Evolutionary conservation across 2,329 filamentous ascomycete species (phyloP).

Genomic region (Escovopsis weberi): DNA sequence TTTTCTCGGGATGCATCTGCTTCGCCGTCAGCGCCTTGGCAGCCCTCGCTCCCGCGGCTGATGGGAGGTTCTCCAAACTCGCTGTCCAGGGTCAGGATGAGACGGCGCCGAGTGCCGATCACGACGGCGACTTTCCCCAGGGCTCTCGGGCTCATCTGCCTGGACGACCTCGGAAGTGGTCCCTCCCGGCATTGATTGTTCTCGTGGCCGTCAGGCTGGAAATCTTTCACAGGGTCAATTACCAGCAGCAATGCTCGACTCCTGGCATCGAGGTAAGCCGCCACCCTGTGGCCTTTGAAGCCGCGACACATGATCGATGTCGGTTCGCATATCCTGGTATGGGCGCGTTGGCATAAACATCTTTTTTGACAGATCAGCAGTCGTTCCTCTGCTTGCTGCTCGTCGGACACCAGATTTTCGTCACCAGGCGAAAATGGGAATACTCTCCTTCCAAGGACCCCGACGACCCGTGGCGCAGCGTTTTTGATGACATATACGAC

Average conservation of each 20-base stretch:
- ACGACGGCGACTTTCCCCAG: constrained; percentile 17
- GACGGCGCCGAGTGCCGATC: constrained; percentile 7
- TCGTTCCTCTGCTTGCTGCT: constrained; percentile 32
- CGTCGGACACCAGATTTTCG: constrained; percentile 29
- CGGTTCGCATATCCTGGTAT: too few species aligned
- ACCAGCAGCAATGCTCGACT: constrained; percentile 34
- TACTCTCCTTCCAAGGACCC: constrained; percentile 18
- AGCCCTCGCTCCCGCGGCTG: constrained; percentile 31
- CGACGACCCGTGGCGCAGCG: constrained; percentile 33
- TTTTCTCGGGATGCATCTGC: constrained; percentile 28
- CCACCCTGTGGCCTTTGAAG: too few species aligned
- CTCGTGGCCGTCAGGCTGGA: constrained; percentile 34
- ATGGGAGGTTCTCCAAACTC: constrained; percentile 29
- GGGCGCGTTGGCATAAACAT: background rate
- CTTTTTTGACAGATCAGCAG: constrained; percentile 13
- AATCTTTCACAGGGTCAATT: constrained; percentile 29
- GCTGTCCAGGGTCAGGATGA: constrained; percentile 7
- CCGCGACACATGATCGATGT: too few species aligned
- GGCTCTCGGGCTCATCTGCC: constrained; percentile 23
- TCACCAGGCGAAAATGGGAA: constrained; percentile 17
- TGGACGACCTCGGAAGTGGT: constrained; percentile 31
- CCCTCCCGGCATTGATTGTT: constrained; percentile 27
- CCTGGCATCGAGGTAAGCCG: constrained; percentile 31
- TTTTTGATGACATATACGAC: constrained; percentile 30
- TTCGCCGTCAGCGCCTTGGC: constrained; percentile 28